Evolutionary conservation across 306 rosid genomes (phyloP).

Genomic region (Castanospermum australe): DNA sequence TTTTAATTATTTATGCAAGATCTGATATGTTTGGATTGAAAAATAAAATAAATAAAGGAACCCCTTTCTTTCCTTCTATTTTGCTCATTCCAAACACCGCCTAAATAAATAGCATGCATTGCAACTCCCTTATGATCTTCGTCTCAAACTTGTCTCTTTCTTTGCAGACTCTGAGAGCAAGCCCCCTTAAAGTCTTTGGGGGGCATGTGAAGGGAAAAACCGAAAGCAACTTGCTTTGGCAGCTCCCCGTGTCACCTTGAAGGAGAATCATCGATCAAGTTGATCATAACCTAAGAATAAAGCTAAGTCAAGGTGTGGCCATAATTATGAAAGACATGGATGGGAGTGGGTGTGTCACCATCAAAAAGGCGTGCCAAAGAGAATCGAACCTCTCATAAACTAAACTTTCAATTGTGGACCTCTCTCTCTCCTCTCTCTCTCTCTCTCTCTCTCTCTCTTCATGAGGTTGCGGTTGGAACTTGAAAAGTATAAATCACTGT

Average conservation of each 20-base stretch:
- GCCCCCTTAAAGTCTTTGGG: no score
- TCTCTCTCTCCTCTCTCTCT: not conserved
- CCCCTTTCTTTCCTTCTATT: no score
- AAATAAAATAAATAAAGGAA: no score
- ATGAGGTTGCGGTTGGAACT: not conserved
- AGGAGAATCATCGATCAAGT: not conserved
- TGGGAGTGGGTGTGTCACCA: not conserved
- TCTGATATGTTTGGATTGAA: no score
- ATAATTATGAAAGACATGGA: not conserved
- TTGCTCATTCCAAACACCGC: no score
- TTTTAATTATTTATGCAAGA: no score
- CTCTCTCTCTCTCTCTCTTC: not conserved
- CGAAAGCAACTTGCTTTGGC: not conserved
- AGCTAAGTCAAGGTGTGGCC: not conserved
- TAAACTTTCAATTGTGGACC: constrained; percentile 16
- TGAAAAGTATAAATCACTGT: not conserved
- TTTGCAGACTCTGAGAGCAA: no score
- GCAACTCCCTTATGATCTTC: no score
- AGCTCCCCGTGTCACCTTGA: not conserved
- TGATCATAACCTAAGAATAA: not conserved
- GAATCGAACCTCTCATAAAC: not conserved
- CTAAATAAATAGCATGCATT: no score
- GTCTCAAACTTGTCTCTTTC: no score
- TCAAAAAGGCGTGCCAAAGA: not conserved
- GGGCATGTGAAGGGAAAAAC: constrained; percentile 11